Conservation (phyloP, 371 early-diverging fungal species). For the Sporodiniella umbellata region DNA sequence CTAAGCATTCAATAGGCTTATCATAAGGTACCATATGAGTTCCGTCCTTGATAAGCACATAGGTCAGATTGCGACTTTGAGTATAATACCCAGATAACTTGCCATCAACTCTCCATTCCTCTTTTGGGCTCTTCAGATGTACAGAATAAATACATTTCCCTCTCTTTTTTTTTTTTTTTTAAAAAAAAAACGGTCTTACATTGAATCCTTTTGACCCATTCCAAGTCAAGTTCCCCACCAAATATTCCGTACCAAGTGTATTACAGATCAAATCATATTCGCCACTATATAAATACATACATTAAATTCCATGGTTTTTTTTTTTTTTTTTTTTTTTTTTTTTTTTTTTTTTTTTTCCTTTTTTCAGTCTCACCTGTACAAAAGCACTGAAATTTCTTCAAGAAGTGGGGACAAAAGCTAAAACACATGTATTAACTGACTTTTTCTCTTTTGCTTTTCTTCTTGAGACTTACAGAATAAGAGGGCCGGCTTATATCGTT, state of each 20-base stretch:
- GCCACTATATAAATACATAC: slow-evolving; percentile 52
- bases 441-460: background rate
- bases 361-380: slow-evolving; percentile 53
- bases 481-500: slow-evolving; percentile 50
- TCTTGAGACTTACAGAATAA: slow-evolving; percentile 26
- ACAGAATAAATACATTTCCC: background rate
- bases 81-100: slow-evolving; percentile 53
- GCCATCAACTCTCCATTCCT: slow-evolving; percentile 60
- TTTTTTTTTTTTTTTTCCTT: background rate
- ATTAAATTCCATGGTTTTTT: too few relatives aligned
- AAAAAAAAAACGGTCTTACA: background rate
- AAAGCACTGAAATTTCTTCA: slow-evolving; percentile 47
- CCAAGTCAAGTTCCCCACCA: slow-evolving; percentile 76
- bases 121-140: background rate
- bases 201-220: slow-evolving; percentile 63
- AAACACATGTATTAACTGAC: background rate
- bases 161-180: slow-evolving; percentile 23
- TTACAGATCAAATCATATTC: slow-evolving; percentile 85
- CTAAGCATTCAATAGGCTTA: slow-evolving; percentile 57
- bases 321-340: background rate
- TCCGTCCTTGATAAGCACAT: slow-evolving; percentile 63
- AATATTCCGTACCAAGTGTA: slow-evolving; percentile 63
- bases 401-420: slow-evolving; percentile 55
- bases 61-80: slow-evolving; percentile 65
- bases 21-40: slow-evolving; percentile 87